Conservation (phyloP, 169 alveolate species). For the Plasmodium malariae region DNA sequence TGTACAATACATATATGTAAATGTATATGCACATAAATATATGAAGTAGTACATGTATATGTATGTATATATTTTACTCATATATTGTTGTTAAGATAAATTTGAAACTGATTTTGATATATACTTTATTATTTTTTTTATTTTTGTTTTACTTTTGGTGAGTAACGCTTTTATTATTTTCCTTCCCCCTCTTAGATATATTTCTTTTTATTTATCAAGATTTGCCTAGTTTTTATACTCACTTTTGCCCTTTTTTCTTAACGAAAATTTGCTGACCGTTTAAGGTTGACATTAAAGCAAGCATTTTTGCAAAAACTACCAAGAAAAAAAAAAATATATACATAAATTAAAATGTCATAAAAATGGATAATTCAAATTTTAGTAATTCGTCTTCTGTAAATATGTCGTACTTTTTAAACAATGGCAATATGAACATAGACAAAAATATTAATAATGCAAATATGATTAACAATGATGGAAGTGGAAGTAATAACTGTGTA, state of each 20-base stretch:
- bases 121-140: slow-evolving; percentile 10
- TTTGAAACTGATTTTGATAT: slow-evolving; percentile 45
- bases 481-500: slow-evolving; percentile 19
- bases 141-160: neutral
- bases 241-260: neutral
- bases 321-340: neutral
- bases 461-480: slow-evolving; percentile 2
- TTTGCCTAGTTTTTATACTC: neutral
- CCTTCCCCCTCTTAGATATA: neutral
- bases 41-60: slow-evolving; percentile 9
- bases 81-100: slow-evolving; percentile 21
- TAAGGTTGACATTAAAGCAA: neutral
- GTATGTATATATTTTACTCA: slow-evolving; percentile 2
- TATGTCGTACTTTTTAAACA: slow-evolving; percentile 73
- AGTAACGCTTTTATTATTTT: neutral
- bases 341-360: slow-evolving; percentile 33
- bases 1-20: slow-evolving; percentile 1
- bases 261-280: neutral
- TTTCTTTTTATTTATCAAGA: neutral
- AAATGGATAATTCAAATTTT: slow-evolving; percentile 75
- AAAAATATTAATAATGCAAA: slow-evolving; percentile 27
- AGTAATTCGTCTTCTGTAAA: slow-evolving; percentile 46
- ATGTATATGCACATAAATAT: slow-evolving; percentile 16
- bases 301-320: neutral
- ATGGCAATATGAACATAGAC: slow-evolving; percentile 28